Base-by-base conservation (phyloP, 257 asterid genomes). In the Solanum neorickii region DNA sequence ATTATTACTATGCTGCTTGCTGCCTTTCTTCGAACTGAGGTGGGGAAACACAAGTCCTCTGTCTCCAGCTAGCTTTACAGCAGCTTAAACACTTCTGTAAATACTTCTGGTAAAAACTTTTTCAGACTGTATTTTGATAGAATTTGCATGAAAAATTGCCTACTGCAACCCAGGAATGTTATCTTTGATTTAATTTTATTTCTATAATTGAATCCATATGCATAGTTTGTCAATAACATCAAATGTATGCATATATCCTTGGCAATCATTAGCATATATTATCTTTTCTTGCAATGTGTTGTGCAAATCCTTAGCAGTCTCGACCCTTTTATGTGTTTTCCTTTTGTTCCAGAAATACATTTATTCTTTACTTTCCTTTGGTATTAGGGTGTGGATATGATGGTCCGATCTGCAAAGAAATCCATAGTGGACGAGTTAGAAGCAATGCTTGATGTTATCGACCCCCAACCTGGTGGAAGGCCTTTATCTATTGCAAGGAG, bases 361-460 rank as follows among this genome's bases (percentile, higher is more conserved):
- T 42, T 74, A 59, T n/a, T 84, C 37, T 23, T 77, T 56, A 76
- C 74, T 75, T 77, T 41, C 20, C 41, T 33, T 18, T 56, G 69
- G 5, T 82, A 73, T 25, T 82, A 97, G 99, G 99, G 99, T 62
- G 94, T 93, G 84, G 99, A 97, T 90, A 47, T 88, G 83, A 93
- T 96, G 91, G 98, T 94, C 75, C 94, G 98, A 89, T 87, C 92
- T 88, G 93, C 98, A 2, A 97, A 95, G 84, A 95, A 89, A 72
- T 93, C 97, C 0, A 94, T 97, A 92, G 96, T 95, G 88, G 95
- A 96, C 33, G 99, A 97, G 89, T 92, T 97, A 88, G 99, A 97
- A 88, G 98, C 98, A 83, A 97, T 95, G 98, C 99, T 97, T 9
- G 99, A 95, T 7, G 97, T 94, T 6, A 95, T 97, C 62, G 99